Base-by-base conservation (phyloP, 2,329 filamentous ascomycete genomes). In the Fusarium albidum region DNA sequence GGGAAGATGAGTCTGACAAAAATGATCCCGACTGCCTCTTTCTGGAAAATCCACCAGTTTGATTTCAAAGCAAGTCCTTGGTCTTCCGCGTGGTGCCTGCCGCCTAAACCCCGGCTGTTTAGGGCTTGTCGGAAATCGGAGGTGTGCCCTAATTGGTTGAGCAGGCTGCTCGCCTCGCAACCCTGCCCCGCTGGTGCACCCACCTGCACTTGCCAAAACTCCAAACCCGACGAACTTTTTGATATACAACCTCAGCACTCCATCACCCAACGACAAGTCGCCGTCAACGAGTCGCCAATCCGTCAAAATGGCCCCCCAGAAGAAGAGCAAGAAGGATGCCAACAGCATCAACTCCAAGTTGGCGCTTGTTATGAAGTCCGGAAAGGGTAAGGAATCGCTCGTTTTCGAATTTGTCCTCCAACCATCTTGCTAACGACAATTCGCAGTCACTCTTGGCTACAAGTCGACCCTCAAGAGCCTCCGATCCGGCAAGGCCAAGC, bases 401-500 rank as follows among this genome's bases (percentile, higher is more conserved):
- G 15, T 10, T 17, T n/a, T 15, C 15, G 9, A 47, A 37, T 14
- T 13, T 13, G 4, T 8, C 4, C 34, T 28, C 27, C 29, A 32
- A 7, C 40, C 40, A 31, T 38, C 15, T 9, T 13, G 33, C 61
- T 68, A 46, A 64, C 53, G 33, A 49, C 54, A 45, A 38, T 49
- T 51, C 34, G 29, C 58, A 76, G 73, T 76, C 70, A 75, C 73
- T 63, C 71, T 76, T 53, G 73, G 73, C 38, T 76, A 76, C 70
- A 75, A 75, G 71, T 73, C 73, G 39, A 71, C 71, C 49, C 84
- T 95, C 75, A 96, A 98, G 90, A 83, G 84, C 69, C 90, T 98
- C 70, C 91, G 94, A 73, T 90, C 88, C 69, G 93, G 94, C 80
- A 98, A 97, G 89, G 95, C 95, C 79, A 98, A 98, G 90, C 88